phyloP scores from a whole-genome alignment of 1,284 basidiomycete species.

The Leccinum glutinopallens region DNA sequence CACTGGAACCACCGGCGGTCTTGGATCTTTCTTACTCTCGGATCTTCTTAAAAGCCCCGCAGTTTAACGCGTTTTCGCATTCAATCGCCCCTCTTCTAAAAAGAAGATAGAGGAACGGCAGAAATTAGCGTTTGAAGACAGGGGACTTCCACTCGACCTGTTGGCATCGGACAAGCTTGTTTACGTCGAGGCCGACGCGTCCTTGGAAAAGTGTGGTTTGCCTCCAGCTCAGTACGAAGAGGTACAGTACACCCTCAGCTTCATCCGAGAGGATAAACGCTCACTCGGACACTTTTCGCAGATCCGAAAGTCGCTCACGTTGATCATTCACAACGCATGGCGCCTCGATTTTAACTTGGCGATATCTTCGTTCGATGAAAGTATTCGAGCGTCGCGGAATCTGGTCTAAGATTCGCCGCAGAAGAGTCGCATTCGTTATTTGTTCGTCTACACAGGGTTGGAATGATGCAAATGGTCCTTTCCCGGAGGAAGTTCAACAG shows the following conservation, averaged over 20 bases:
- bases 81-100: slow-evolving; percentile 24
- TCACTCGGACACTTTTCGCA: too few species aligned
- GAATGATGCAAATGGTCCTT: too few species aligned
- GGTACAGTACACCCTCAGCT: too few species aligned
- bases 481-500: too few species aligned
- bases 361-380: too few species aligned
- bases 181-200: slow-evolving; percentile 11
- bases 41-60: slow-evolving; percentile 18
- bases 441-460: too few species aligned
- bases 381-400: neutral
- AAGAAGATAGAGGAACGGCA: slow-evolving; percentile 12
- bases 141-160: neutral
- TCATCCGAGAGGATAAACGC: too few species aligned
- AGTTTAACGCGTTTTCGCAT: slow-evolving; percentile 28
- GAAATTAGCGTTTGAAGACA: slow-evolving; percentile 11
- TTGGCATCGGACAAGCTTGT: slow-evolving; percentile 10
- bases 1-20: slow-evolving; percentile 36
- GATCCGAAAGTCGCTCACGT: too few species aligned
- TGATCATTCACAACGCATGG: neutral
- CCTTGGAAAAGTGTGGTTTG: slow-evolving; percentile 15
- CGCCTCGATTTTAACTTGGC: too few species aligned
- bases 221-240: too few species aligned
- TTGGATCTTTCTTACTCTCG: slow-evolving; percentile 32
- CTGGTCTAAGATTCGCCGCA: neutral
- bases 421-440: too few species aligned